Percentiles rank a stretch among this genome's conserved stretches.
phyloP scores from a whole-genome alignment of 2,329 filamentous ascomycete species.

The Chrysoporthe puriensis region DNA sequence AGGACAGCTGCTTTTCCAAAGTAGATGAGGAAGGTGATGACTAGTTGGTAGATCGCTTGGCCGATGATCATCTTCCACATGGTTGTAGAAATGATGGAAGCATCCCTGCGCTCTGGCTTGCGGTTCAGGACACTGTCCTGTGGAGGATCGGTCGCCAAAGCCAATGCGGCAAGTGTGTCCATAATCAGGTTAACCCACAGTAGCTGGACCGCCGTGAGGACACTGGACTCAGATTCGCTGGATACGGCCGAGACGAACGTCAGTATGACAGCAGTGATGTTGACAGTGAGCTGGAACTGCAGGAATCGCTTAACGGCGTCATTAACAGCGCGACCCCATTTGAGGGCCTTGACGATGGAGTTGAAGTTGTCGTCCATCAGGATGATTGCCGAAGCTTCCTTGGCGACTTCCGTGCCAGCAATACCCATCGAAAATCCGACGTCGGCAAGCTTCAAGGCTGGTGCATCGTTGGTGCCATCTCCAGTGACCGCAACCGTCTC shows the following conservation, averaged over 20 bases:
- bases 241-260: slow-evolving; percentile 88
- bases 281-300: slow-evolving; percentile 82
- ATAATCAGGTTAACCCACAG: slow-evolving; percentile 98
- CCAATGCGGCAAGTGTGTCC: slow-evolving; percentile 91
- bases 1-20: slow-evolving; percentile 47
- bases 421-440: slow-evolving; percentile 72
- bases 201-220: slow-evolving; percentile 86
- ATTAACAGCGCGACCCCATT: slow-evolving; percentile 75
- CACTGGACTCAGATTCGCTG: slow-evolving; percentile 68
- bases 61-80: slow-evolving; percentile 99
- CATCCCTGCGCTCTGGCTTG: slow-evolving; percentile 64
- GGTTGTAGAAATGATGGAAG: slow-evolving; percentile 75
- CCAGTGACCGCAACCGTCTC: slow-evolving; percentile 84
- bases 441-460: slow-evolving; percentile 67
- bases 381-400: slow-evolving; percentile 71
- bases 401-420: slow-evolving; percentile 68
- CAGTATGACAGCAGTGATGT: slow-evolving; percentile 85
- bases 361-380: slow-evolving; percentile 69
- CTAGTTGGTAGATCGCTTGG: slow-evolving; percentile 87
- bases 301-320: slow-evolving; percentile 79
- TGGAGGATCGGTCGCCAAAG: slow-evolving; percentile 88
- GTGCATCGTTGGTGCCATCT: slow-evolving; percentile 69
- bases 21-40: slow-evolving; percentile 78
- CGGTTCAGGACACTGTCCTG: slow-evolving; percentile 79
- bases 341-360: slow-evolving; percentile 68